Base-by-base conservation (phyloP, 495 filamentous ascomycete species). In the Staphylotrichum longicolle region DNA sequence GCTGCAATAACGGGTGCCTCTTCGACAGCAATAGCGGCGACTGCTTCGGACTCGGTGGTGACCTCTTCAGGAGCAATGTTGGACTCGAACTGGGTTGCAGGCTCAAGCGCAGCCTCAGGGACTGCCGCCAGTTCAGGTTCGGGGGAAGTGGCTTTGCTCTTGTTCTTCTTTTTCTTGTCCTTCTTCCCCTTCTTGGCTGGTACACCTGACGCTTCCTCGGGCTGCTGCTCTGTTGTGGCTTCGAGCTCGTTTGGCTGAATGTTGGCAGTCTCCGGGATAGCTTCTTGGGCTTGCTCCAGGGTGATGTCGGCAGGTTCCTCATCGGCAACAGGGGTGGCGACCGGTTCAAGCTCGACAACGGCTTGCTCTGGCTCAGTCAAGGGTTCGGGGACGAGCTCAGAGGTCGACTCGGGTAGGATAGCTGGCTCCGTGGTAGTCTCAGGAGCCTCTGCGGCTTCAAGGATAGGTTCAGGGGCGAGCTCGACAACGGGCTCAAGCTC, bases 101-200 rank as follows among this genome's bases (percentile, higher is more conserved):
- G 2, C 30, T 39, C 37, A 39, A 10, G 10, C 6, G 37, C 33
- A 11, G 52, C 20, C 7, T 48, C 54, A 30, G 57, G 3, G 34
- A 66, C 70, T 11, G 58, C 12, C 51, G 67, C 55, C 32, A 62
- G 53, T 4, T 40, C 15, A 0, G 37, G 51, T 3, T 54, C 51
- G 4, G 51, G 37, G 5, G 35, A 40, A 30, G 37, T 33, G 20
- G 9, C 11, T 7, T 54, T 53, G 34, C 11, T 41, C 20, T 58
- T 64, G 58, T 68, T 63, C 60, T 74, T 74, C 57, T 10, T 9
- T 10, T 54, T 54, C 15, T 54, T 54, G 61, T 75, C 71, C 52
- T 77, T 72, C 58, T 76, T 75, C 7, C 60, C 56, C 58, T 71
- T 69, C 49, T 71, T 75, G 20, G 52, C 27, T 27, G 62, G 58